Evolutionary conservation across 345 rosid genomes (phyloP).

Genomic region (Firmiana major): DNA sequence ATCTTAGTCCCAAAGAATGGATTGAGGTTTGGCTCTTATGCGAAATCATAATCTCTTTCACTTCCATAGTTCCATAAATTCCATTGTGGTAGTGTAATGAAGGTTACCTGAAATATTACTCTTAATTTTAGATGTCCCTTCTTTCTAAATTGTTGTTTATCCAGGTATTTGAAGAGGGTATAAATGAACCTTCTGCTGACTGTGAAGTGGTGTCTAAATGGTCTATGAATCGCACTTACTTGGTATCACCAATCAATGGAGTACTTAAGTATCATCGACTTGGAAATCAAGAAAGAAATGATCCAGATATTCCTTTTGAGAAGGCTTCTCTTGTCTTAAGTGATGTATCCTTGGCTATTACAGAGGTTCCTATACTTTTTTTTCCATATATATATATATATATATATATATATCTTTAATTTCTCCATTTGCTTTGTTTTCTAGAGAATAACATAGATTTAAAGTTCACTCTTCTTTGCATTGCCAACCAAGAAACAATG

Average conservation of each 20-base stretch:
- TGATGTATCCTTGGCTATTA: conserved; percentile 75
- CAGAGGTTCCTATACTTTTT: conserved; percentile 56
- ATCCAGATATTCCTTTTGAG: conserved; percentile 93
- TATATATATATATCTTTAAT: conserved; percentile 6
- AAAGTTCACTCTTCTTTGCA: not conserved
- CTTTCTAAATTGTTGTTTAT: conserved; percentile 15
- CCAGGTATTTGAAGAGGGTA: conserved; percentile 97
- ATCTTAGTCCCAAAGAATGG: conserved; percentile 87
- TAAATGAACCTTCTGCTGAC: conserved; percentile 55
- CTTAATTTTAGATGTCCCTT: not conserved
- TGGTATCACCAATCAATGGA: conserved; percentile 92
- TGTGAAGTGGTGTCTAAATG: conserved; percentile 50
- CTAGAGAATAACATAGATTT: not conserved
- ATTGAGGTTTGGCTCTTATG: conserved; percentile 62
- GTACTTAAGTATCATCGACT: conserved; percentile 89
- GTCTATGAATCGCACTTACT: conserved; percentile 71
- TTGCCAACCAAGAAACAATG: not conserved
- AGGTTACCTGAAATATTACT: not conserved
- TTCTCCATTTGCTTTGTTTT: not conserved
- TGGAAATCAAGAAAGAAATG: conserved; percentile 90
- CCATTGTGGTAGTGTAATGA: not conserved
- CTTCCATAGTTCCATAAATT: not conserved
- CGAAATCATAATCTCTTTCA: conserved; percentile 10
- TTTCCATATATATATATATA: too few relatives aligned
- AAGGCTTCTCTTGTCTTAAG: conserved; percentile 74